These are phyloP conservation scores for Metarhizium rileyi DNA, from an alignment of 2,329 filamentous ascomycete genomes.

Conservation along the genomic window DNA sequence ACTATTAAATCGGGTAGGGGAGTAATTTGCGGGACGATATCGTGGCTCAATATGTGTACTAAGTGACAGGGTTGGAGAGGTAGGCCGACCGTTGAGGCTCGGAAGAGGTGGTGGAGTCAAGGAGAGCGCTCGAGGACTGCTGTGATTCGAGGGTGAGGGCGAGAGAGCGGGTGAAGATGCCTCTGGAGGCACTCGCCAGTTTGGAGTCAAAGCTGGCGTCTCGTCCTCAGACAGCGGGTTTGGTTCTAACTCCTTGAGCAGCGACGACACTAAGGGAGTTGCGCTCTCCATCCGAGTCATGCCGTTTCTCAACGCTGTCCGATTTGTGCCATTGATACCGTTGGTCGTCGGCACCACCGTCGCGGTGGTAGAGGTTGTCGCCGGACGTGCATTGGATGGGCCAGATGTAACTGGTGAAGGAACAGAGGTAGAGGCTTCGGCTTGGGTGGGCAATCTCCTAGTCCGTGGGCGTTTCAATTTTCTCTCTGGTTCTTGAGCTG, in stretches of 20 bases:
- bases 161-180: slow-evolving; percentile 56
- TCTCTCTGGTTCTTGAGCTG: slow-evolving; percentile 62
- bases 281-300: slow-evolving; percentile 29
- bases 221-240: slow-evolving; percentile 50
- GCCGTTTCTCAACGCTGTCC: slow-evolving; percentile 15
- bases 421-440: slow-evolving; percentile 36
- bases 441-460: slow-evolving; percentile 46
- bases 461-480: slow-evolving; percentile 83
- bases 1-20: slow-evolving; percentile 41
- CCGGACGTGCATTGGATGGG: slow-evolving; percentile 15
- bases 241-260: slow-evolving; percentile 80
- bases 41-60: slow-evolving; percentile 64
- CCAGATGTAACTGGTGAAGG: slow-evolving; percentile 21
- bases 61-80: slow-evolving; percentile 55
- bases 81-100: slow-evolving; percentile 41
- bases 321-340: not conserved
- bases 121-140: slow-evolving; percentile 58
- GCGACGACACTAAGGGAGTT: slow-evolving; percentile 75
- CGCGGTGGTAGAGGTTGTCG: slow-evolving; percentile 6
- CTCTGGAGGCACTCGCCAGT: slow-evolving; percentile 22
- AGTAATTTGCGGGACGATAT: slow-evolving; percentile 67
- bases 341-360: not conserved
- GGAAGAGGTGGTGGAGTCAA: slow-evolving; percentile 59
- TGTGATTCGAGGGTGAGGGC: slow-evolving; percentile 52
- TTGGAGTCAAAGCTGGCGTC: slow-evolving; percentile 14